Evolutionary conservation across 768 basidiomycete species (phyloP), one percentile per base, ranked within the genome.

Genomic region (Mycena venus): DNA sequence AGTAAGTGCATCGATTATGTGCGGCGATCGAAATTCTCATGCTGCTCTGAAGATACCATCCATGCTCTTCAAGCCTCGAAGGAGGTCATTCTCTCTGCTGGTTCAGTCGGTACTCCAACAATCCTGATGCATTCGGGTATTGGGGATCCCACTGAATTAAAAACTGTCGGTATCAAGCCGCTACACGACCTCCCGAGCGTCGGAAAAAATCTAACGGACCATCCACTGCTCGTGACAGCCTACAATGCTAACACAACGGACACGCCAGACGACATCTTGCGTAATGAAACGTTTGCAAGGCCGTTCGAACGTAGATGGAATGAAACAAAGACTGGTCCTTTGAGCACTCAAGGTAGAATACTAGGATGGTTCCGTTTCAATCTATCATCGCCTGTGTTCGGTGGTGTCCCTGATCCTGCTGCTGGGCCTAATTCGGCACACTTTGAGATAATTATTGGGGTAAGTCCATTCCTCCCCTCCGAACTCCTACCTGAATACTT

Each of bases 31-130:
- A 38, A 38, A 38, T 38, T 38, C 36, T 38, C 14, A 38, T 38
- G 36, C 14, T 38, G 36, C 8, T 38, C 36, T 14, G 36, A 14
- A 38, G 36, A 38, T 38, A 38, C 36, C 36, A 38, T 14, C 36
- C 36, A 38, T 38, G 36, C 36, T 38, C 36, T 38, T 38, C n/a
- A n/a, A n/a, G n/a, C n/a, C n/a, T n/a, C n/a, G n/a, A n/a, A n/a
- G n/a, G n/a, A n/a, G n/a, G 79, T 84, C 23, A 78, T 84, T 36
- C 70, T 84, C 5, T 79, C 80, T 17, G 80, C 81, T 19, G 82
- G 82, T 2, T 60, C 79, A 1, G 70, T 81, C 59, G 81, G 80
- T 10, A 82, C 81, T 1, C 77, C 81, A 15, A 75, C 74, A 25
- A 67, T 81, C 32, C 74, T 78, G 31, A 64, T 75, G 44, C 75